These are phyloP conservation scores for Rosa lucieae DNA, from an alignment of 306 rosid genomes.

Conservation along the genomic window DNA sequence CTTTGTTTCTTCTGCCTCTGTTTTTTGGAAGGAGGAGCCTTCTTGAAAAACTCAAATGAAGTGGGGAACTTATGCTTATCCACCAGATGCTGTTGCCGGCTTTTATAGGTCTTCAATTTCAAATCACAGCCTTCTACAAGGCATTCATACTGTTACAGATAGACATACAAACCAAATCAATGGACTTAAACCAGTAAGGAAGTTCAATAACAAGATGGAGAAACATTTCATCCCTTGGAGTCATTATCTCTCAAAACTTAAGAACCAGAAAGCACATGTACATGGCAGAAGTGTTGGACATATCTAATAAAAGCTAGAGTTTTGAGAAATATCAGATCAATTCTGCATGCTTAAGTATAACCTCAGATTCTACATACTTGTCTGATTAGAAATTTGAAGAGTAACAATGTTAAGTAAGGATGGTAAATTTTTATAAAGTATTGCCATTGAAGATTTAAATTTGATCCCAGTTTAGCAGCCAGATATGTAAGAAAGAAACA, in stretches of 20 bases:
- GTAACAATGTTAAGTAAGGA: neutral
- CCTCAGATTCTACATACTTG: neutral
- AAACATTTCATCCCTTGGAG: neutral
- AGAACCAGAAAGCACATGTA: slow-evolving; percentile 5
- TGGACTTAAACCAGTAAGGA: neutral
- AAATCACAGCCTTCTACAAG: slow-evolving; percentile 82
- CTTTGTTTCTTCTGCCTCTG: slow-evolving; percentile 62
- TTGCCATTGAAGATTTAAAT: neutral
- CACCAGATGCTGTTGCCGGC: slow-evolving; percentile 85
- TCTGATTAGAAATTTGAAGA: neutral
- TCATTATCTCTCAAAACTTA: neutral
- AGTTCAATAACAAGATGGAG: neutral
- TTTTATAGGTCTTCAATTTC: slow-evolving; percentile 76
- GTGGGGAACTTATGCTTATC: slow-evolving; percentile 87
- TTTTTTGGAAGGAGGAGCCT: slow-evolving; percentile 69
- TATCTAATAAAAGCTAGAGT: slow-evolving; percentile 17
- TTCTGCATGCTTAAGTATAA: neutral
- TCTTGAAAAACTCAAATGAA: slow-evolving; percentile 74
- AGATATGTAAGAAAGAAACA: neutral
- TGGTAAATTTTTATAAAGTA: neutral
- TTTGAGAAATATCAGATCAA: neutral
- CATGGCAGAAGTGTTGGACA: neutral
- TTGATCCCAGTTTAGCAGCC: neutral
- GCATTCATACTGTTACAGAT: slow-evolving; percentile 73
- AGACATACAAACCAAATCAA: neutral